Evolutionary conservation across 2,329 filamentous ascomycete species (phyloP), one percentile per base, ranked within the genome.

Genomic region (Alternaria ethzedia): DNA sequence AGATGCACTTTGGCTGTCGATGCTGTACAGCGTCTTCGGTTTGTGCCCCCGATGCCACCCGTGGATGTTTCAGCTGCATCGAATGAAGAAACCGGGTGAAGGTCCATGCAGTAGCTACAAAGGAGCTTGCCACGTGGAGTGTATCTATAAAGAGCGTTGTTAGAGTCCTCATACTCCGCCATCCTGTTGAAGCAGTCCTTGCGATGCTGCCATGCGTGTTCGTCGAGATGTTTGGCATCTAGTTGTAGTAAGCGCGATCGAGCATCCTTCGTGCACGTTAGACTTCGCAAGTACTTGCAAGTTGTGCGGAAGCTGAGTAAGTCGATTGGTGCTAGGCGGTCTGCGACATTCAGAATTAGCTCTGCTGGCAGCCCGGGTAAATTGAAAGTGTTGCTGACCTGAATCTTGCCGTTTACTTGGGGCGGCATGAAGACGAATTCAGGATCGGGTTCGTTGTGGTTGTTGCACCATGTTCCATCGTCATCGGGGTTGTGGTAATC

Each of bases 1-100:
- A 41, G 36, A 10, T 41, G 17, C 3, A 41, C 36, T 6, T 41
- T 41, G 2, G 36, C 15, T 6, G 2, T 5, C 2, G 36, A 41
- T 17, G 15, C 36, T 41, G 36, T 41, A 9, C 36, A 41, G 15
- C 36, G 36, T 41, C 15, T 41, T 41, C 36, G 36, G 4, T 17
- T 0, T 17, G 2, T 6, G 3, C 0, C 2, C 9, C 15, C 15
- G 9, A 1, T n/a, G 3, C 36, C 2, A 6, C 1, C 0, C 2
- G 4, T 1, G 4, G 15, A 41, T 0, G 4, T 0, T 12, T 5
- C 20, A 5, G 1, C 12, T 21, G 44, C 20, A 1, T 3, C 3
- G 4, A 46, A 46, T 0, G 12, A 13, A 4, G 20, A 21, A 6
- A 3, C 2, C 20, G 11, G 44, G 21, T 46, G 44, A 2, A 46